Base-by-base conservation (phyloP, 371 early-diverging fungal species). In the Blakeslea trispora region DNA sequence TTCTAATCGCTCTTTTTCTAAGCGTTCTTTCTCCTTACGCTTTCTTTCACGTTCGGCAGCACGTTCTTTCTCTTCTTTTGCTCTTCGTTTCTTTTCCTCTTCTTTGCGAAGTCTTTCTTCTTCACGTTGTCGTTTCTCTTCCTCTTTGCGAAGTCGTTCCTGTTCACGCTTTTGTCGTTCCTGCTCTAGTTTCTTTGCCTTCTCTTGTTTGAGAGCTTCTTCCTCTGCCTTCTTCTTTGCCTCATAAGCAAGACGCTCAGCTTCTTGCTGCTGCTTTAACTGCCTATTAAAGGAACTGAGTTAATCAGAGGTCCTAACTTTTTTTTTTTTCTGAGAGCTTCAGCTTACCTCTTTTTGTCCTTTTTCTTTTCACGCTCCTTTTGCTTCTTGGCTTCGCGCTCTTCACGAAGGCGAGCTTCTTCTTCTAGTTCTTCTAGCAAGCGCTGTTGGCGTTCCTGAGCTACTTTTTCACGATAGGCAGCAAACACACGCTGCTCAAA, bases 401-500 rank as follows among this genome's bases (percentile, higher is more conserved):
- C 86, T 59, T 89, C 85, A 24, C 84, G 75, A 53, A 83, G 81
- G 46, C 84, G 74, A 50, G 92, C 85, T 61, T 93, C 88, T 67
- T 91, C 89, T 69, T 93, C 87, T 31, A 92, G 63, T 59, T 95
- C 89, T 53, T 89, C 86, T 28, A 94, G 71, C 18, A 94, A 74
- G 8, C 87, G 84, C 53, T 86, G 77, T 59, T 90, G 91, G 47
- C 92, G 82, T 63, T 92, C 93, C 47, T 81, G 84, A 10, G 92
- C 91, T 9, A 92, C 86, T 77, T 94, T 93, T 72, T 96, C 97
- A 39, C 93, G 86, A 64, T 94, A 96, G 4, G 95, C 92, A 47
- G 87, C 82, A 39, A 95, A 71, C 0, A 95, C 94, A 14, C 96
- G 85, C 61, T 95, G 95, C 70, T 95, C 97, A 83, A 96, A 95